Evolutionary conservation across 108 stramenopile species (phyloP).

Genomic region (Cyclotella atomus): DNA sequence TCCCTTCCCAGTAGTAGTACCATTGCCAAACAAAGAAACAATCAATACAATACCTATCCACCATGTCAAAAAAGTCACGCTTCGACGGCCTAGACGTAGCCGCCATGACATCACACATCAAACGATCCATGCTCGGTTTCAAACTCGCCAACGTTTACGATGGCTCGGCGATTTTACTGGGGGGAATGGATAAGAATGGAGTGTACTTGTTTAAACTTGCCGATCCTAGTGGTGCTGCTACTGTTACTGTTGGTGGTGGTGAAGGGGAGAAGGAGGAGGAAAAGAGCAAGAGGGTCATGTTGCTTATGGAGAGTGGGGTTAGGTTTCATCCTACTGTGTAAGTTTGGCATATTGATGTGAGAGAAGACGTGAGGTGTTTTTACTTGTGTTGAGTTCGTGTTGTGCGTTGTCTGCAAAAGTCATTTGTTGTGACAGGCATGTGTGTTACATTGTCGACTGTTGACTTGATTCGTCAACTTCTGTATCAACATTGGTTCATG

Average conservation of each 20-base stretch:
- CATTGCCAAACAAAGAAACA: no score
- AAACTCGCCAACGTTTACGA: constrained; percentile 89
- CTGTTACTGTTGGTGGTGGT: constrained; percentile 21
- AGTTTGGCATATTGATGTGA: not conserved
- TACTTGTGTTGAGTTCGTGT: no score
- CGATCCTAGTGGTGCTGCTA: constrained; percentile 41
- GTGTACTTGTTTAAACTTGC: constrained; percentile 83
- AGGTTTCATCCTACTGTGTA: constrained; percentile 91
- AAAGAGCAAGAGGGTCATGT: constrained; percentile 47
- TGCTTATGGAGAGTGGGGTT: constrained; percentile 94
- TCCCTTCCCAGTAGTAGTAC: no score
- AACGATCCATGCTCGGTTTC: constrained; percentile 71
- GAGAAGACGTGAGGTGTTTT: no score
- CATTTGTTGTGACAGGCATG: no score
- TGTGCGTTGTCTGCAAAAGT: no score
- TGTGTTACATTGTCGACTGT: no score
- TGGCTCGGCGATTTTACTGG: constrained; percentile 52
- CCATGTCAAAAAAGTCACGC: constrained; percentile 67
- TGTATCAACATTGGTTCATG: no score
- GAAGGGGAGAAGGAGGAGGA: not conserved
- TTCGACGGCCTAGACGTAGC: constrained; percentile 89
- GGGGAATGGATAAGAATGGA: constrained; percentile 34
- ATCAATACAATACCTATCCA: no score
- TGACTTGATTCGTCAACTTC: no score
- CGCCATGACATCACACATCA: constrained; percentile 79